phyloP scores from a whole-genome alignment of 129 eudicot genomes.

The Daucus carota region DNA sequence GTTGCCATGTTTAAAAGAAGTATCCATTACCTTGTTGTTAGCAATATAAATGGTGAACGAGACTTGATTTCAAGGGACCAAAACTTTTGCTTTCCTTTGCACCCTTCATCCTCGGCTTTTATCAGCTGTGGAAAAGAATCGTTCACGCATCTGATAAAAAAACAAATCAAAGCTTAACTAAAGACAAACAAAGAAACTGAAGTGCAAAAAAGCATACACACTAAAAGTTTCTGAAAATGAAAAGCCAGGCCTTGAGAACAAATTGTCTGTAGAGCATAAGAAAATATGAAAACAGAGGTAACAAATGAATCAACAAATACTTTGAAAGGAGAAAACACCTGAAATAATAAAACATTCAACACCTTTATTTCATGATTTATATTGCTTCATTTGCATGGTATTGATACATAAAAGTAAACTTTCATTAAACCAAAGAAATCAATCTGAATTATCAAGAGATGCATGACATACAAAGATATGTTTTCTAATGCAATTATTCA shows the following conservation, averaged over 20 bases:
- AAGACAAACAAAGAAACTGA: background rate
- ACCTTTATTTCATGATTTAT: background rate
- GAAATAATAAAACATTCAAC: background rate
- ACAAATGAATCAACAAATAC: background rate
- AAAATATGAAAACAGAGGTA: background rate
- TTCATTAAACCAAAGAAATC: background rate
- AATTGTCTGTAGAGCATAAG: background rate
- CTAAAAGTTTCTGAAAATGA: background rate
- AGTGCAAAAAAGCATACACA: background rate
- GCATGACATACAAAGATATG: too few relatives aligned
- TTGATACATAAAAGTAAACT: background rate
- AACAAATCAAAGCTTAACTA: too few relatives aligned
- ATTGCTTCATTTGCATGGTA: background rate
- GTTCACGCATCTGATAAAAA: conserved; percentile 15
- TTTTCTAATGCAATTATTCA: too few relatives aligned
- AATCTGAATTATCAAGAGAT: too few relatives aligned
- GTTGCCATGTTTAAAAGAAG: too few relatives aligned
- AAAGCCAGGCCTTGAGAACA: background rate
- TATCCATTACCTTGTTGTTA: background rate
- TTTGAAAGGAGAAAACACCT: background rate
- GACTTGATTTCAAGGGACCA: background rate
- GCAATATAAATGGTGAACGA: background rate
- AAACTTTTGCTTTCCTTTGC: conserved; percentile 36
- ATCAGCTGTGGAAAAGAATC: conserved; percentile 26
- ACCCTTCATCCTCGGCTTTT: conserved; percentile 25